A percentile compares a stretch with the other conserved stretches of the same genome.
Evolutionary conservation across 306 rosid genomes (phyloP).

Genomic region (Coriaria nepalensis): DNA sequence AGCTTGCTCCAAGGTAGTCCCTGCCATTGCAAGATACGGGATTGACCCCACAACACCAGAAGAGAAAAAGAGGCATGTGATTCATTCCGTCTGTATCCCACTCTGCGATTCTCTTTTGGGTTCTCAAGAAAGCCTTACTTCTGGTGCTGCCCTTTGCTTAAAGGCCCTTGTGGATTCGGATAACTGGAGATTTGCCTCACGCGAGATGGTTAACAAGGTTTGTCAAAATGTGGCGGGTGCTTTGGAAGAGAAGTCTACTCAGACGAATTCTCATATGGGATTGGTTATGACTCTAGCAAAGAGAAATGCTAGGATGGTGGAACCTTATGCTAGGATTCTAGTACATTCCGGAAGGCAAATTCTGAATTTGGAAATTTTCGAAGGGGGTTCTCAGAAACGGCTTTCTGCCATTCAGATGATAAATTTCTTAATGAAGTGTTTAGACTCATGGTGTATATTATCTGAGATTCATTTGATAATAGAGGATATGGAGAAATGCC

Average conservation of each 20-base stretch:
- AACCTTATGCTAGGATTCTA: conserved; percentile 77
- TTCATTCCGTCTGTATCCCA: conserved; percentile 63
- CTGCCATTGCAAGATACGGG: conserved; percentile 73
- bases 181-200: conserved; percentile 80
- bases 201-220: conserved; percentile 72
- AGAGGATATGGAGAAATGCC: conserved; percentile 75
- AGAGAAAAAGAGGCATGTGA: conserved; percentile 44
- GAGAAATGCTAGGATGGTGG: conserved; percentile 61
- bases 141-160: conserved; percentile 77
- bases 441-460: conserved; percentile 61
- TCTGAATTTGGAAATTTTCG: conserved; percentile 36
- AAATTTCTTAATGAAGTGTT: conserved; percentile 58
- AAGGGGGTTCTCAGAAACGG: conserved; percentile 68
- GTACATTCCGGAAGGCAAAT: conserved; percentile 52
- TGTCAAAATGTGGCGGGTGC: conserved; percentile 82
- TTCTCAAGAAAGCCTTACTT: conserved; percentile 63
- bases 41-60: conserved; percentile 82
- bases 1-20: conserved; percentile 84
- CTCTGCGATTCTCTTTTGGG: conserved; percentile 60
- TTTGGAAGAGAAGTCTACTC: conserved; percentile 53
- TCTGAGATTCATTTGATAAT: conserved; percentile 59
- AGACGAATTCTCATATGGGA: conserved; percentile 65
- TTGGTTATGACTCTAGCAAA: conserved; percentile 74
- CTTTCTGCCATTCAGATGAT: conserved; percentile 70
- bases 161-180: conserved; percentile 79